Evolutionary conservation across 257 asterid species (phyloP).

Genomic region (Plantago elongata): DNA sequence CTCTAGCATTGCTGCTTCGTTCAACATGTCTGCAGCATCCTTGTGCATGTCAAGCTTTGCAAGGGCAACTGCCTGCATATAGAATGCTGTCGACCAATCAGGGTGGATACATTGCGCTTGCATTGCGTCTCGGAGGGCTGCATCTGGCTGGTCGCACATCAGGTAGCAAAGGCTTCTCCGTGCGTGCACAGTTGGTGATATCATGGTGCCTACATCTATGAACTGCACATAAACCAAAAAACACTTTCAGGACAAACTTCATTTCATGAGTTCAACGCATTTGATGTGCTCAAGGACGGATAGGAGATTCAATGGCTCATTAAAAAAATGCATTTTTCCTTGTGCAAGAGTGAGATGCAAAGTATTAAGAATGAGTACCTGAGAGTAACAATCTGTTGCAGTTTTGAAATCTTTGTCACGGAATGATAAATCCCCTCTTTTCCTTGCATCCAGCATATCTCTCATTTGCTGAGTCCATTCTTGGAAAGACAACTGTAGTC

Average conservation of each 20-base stretch:
- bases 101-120: slow-evolving; percentile 89
- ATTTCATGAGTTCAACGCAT: not conserved
- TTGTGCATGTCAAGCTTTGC: slow-evolving; percentile 95
- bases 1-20: slow-evolving; percentile 81
- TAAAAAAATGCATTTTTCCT: not conserved
- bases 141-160: slow-evolving; percentile 95
- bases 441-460: slow-evolving; percentile 89
- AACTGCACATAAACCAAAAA: slow-evolving; percentile 44
- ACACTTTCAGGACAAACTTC: not conserved
- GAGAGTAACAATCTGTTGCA: slow-evolving; percentile 80
- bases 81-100: slow-evolving; percentile 93
- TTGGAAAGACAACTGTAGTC: slow-evolving; percentile 79
- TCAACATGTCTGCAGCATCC: slow-evolving; percentile 97
- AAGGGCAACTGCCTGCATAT: slow-evolving; percentile 96
- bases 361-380: slow-evolving; percentile 37
- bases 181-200: slow-evolving; percentile 92
- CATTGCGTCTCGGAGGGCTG: slow-evolving; percentile 94
- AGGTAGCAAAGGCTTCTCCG: slow-evolving; percentile 85
- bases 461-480: slow-evolving; percentile 99
- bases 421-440: slow-evolving; percentile 92
- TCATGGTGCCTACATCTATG: slow-evolving; percentile 92
- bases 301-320: not conserved
- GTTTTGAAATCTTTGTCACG: slow-evolving; percentile 91
- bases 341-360: not conserved
- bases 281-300: not conserved